Evolutionary conservation across 225 moss, liverwort and hornwort species (phyloP), one percentile per base, ranked within the genome.

Genomic region (Ulota crispa): DNA sequence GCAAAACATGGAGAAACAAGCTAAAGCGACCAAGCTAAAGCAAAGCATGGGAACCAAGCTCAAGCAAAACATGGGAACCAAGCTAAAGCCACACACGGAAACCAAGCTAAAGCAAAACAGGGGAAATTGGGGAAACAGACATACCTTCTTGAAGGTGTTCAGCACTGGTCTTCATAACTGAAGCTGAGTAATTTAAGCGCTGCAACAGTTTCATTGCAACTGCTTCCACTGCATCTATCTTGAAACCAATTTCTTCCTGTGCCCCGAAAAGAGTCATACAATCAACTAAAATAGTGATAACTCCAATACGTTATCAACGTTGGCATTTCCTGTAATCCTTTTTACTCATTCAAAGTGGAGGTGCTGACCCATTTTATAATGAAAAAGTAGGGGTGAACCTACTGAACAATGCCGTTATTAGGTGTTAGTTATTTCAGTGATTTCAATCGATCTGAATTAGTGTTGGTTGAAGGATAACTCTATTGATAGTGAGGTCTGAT

Each of bases 211-310:
- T 97, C 92, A 93, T 88, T 7, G 95, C 92, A 0, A 97, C 92
- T 56, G 95, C 97, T 84, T 97, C 95, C 32, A 94, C 95, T 55
- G 92, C 95, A 53, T 95, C 94, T 56, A 97, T 95, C 80, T 95
- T 93, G 27, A 90, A 87, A 7, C 95, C 93, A 54, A 97, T 79
- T 72, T 97, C 95, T 82, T 92, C 92, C 95, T 97, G 88, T 59
- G 53, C 63, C 16, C 41, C 41, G 42, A 37, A 39, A 74, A 9
- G n/a, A n/a, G 20, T 23, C 61, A 50, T 2, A 55, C 8, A 77
- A 81, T 30, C 23, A 41, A 23, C 19, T 18, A 14, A 55, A 43
- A 24, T 19, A 45, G 10, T 36, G n/a, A n/a, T n/a, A n/a, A n/a
- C n/a, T n/a, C n/a, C n/a, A n/a, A n/a, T n/a, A n/a, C n/a, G n/a